These are phyloP conservation scores for Penicillium tannophilum DNA, from an alignment of 495 filamentous ascomycete species.

Conservation along the genomic window DNA sequence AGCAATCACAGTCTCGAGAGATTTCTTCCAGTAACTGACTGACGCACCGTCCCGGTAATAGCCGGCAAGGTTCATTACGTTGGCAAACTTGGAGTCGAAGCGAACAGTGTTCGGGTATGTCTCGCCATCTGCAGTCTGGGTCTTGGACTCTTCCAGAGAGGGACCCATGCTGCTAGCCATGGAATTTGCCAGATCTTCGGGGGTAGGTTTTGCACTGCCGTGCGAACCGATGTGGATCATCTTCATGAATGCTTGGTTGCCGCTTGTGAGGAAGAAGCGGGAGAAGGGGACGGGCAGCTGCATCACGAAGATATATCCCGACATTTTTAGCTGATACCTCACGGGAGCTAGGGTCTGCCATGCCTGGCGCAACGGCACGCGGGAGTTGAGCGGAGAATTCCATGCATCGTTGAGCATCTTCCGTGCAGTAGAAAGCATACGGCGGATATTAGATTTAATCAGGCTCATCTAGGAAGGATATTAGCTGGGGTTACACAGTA, in stretches of 20 bases:
- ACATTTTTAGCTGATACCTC: constrained; percentile 40
- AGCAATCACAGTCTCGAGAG: constrained; percentile 44
- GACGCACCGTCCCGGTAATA: constrained; percentile 53
- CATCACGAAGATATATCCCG: constrained; percentile 55
- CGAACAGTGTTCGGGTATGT: constrained; percentile 34
- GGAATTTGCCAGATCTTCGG: constrained; percentile 38
- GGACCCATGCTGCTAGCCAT: constrained; percentile 49
- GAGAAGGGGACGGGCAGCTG: constrained; percentile 45
- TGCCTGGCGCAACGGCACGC: constrained; percentile 43
- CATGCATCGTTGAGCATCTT: constrained; percentile 52
- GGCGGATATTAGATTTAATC: constrained; percentile 34
- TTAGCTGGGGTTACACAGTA: constrained; percentile 5
- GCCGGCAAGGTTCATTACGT: constrained; percentile 44
- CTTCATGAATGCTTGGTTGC: constrained; percentile 47
- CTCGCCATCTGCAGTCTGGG: constrained; percentile 34
- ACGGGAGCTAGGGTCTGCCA: constrained; percentile 41
- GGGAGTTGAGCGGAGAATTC: constrained; percentile 41
- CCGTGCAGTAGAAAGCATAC: constrained; percentile 37
- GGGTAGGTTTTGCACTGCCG: constrained; percentile 28
- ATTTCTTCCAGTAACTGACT: constrained; percentile 46
- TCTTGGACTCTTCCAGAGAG: constrained; percentile 35
- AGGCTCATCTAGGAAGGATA: constrained; percentile 26
- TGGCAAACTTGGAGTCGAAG: constrained; percentile 30
- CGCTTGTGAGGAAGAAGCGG: constrained; percentile 38
- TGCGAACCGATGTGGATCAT: constrained; percentile 34